phyloP scores from a whole-genome alignment of 2,329 filamentous ascomycete species.

The Pseudogymnoascus verrucosus region DNA sequence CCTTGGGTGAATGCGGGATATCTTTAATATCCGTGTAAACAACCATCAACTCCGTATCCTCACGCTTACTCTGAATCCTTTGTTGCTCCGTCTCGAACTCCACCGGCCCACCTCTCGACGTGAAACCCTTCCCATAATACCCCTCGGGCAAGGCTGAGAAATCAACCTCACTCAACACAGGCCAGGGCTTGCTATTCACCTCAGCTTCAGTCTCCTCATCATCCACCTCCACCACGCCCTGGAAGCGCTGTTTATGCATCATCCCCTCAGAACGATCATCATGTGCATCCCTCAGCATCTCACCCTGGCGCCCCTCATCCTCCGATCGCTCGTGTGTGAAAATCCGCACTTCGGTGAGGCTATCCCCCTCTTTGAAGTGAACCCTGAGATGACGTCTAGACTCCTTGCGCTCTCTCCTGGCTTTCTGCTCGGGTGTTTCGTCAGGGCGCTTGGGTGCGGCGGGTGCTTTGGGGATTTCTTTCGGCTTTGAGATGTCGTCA shows the following conservation, averaged over 20 bases:
- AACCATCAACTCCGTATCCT: slow-evolving; percentile 51
- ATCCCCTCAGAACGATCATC: slow-evolving; percentile 68
- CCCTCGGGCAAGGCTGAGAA: slow-evolving; percentile 33
- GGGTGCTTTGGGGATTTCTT: slow-evolving; percentile 25
- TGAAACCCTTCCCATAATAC: slow-evolving; percentile 40
- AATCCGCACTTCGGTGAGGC: slow-evolving; percentile 57
- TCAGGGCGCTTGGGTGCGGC: slow-evolving; percentile 25
- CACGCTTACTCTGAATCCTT: slow-evolving; percentile 46
- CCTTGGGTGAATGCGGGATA: slow-evolving; percentile 28
- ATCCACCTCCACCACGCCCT: slow-evolving; percentile 36
- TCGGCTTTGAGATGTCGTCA: slow-evolving; percentile 26
- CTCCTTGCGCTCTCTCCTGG: slow-evolving; percentile 64
- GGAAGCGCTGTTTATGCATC: slow-evolving; percentile 48
- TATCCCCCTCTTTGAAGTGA: slow-evolving; percentile 58
- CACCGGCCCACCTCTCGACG: slow-evolving; percentile 46
- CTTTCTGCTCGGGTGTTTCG: slow-evolving; percentile 61
- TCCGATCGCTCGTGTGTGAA: slow-evolving; percentile 68
- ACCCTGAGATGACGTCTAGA: slow-evolving; percentile 62
- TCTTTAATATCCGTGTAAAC: slow-evolving; percentile 28
- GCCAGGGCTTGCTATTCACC: slow-evolving; percentile 44
- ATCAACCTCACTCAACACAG: slow-evolving; percentile 39
- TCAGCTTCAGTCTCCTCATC: slow-evolving; percentile 50
- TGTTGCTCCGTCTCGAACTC: slow-evolving; percentile 48
- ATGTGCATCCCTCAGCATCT: slow-evolving; percentile 62
- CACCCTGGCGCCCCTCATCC: slow-evolving; percentile 57